A percentile compares a stretch with the other conserved stretches of the same genome.
These are phyloP conservation scores for Xylariaceae sp. DNA, from an alignment of 2,329 filamentous ascomycete genomes.

Conservation along the genomic window DNA sequence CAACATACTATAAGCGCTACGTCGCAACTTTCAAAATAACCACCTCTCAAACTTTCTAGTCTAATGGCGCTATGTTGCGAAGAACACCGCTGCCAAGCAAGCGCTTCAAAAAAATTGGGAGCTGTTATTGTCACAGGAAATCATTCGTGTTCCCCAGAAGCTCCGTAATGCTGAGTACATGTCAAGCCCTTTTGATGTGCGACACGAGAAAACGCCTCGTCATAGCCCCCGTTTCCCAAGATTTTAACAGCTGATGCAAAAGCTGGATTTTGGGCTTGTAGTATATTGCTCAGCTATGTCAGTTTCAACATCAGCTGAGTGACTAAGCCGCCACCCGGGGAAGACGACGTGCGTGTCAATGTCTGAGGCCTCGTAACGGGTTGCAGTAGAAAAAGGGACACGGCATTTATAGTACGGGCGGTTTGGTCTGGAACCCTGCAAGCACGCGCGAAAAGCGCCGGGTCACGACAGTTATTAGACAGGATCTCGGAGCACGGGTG, in stretches of 20 bases:
- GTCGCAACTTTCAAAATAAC: not conserved
- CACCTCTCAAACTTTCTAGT: too few relatives aligned
- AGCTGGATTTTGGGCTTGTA: not conserved
- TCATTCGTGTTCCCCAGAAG: too few relatives aligned
- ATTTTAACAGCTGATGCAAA: too few relatives aligned
- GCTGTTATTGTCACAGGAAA: not conserved
- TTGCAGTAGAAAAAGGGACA: not conserved
- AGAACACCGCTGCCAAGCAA: too few relatives aligned
- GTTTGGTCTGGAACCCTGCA: not conserved
- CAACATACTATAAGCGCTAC: not conserved
- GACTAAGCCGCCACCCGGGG: not conserved
- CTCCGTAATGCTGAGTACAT: too few relatives aligned
- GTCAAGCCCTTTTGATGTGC: too few relatives aligned
- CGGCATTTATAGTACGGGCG: too few relatives aligned
- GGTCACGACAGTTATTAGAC: conserved; percentile 3
- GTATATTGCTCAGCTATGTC: not conserved
- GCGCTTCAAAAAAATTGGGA: not conserved
- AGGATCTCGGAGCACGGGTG: conserved; percentile 13
- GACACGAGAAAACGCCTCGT: too few relatives aligned
- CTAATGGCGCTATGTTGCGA: too few relatives aligned
- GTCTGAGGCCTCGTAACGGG: conserved; percentile 8
- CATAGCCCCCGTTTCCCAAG: too few relatives aligned
- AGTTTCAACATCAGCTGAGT: conserved; percentile 1
- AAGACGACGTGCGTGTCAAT: not conserved
- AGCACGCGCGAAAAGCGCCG: conserved; percentile 9